Evolutionary conservation across 2,329 filamentous ascomycete species (phyloP), one percentile per base, ranked within the genome.

Genomic region (Pseudomassariella vexata): DNA sequence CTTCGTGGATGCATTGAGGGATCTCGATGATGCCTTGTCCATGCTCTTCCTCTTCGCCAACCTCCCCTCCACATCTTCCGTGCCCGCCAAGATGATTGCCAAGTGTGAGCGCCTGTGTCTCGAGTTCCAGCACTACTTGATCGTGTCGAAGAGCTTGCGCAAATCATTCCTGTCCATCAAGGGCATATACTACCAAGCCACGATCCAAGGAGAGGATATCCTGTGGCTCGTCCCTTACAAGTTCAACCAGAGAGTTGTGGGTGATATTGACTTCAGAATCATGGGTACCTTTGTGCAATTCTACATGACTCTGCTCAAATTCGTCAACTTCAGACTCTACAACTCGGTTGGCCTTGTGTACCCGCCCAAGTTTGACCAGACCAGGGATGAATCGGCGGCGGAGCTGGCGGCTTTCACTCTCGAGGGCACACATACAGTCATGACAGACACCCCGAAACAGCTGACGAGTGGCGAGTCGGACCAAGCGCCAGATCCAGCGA

Each of bases 251-350:
- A 75, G 85, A 47, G 82, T 95, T 10, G 85, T 92, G 24, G 86
- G 84, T 36, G 92, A 98, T 60, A 84, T 98, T 43, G 92, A 98
- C 60, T 98, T 95, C 66, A 76, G 92, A 52, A 98, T 98, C 62
- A 98, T 98, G 92, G 90, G 87, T 38, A 98, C 92, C 5, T 98
- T 98, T 55, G 81, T 98, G 44, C 90, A 98, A 59, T 98, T 98
- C 60, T 98, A 98, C 69, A 95, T 94, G 51, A 96, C 90, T 5
- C 73, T 98, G 10, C 70, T 98, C 14, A 85, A 90, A 39, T 98
- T 98, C 52, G 80, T 96, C 63, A 95, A 98, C 70, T 98, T 88
- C 70, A 73, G 87, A 43, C 71, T 98, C 28, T 98, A 95, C 66
- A 95, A 88, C 1, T 81, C 85, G 1, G 70, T 94, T 42, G 92